Evolutionary conservation across 345 rosid genomes (phyloP).

Genomic region (Iberis pinnata): DNA sequence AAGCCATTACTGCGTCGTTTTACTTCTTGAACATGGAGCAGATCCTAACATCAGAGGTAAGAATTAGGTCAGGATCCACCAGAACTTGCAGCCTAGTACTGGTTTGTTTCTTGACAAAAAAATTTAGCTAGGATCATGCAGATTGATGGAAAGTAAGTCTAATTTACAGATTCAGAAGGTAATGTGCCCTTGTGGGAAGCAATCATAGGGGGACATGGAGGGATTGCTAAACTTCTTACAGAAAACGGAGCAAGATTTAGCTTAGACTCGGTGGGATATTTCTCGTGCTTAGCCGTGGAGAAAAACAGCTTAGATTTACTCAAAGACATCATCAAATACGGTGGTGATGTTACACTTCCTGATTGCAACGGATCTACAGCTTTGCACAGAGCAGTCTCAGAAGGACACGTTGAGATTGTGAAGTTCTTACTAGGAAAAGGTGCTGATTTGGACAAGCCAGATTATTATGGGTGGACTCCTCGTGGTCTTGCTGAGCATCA

Average conservation of each 20-base stretch:
- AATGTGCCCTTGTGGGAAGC: constrained; percentile 88
- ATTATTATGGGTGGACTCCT: constrained; percentile 68
- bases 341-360: constrained; percentile 55
- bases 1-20: constrained; percentile 46
- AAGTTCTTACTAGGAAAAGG: constrained; percentile 58
- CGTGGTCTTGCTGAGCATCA: constrained; percentile 66
- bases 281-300: constrained; percentile 48
- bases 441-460: constrained; percentile 52
- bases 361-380: constrained; percentile 48
- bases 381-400: constrained; percentile 61
- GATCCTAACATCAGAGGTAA: constrained; percentile 70
- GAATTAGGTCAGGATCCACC: no score
- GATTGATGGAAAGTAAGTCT: neutral
- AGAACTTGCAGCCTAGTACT: no score
- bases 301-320: constrained; percentile 52
- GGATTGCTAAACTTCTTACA: constrained; percentile 39
- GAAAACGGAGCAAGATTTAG: constrained; percentile 59
- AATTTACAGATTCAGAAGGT: constrained; percentile 62
- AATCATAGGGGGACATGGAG: constrained; percentile 47
- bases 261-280: constrained; percentile 49
- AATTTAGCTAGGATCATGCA: neutral
- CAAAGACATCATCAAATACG: constrained; percentile 39
- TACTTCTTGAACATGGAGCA: constrained; percentile 69
- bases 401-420: constrained; percentile 54
- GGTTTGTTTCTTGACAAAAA: no score